These are phyloP conservation scores for Monascus purpureus DNA, from an alignment of 495 filamentous ascomycete species.

Conservation along the genomic window DNA sequence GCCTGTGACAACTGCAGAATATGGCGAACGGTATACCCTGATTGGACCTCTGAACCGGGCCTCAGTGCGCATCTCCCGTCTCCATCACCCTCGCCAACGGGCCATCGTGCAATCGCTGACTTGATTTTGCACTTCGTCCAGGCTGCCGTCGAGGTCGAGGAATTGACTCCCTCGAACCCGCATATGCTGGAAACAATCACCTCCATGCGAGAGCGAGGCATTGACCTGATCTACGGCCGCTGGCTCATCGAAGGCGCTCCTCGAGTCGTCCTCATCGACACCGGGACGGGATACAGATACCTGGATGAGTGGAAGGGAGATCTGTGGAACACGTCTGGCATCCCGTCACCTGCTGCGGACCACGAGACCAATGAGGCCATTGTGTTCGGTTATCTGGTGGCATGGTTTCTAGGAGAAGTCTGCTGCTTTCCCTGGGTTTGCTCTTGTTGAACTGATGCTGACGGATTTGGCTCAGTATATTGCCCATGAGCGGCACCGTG, in stretches of 20 bases:
- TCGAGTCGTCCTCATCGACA: conserved; percentile 86
- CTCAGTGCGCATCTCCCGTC: conserved; percentile 44
- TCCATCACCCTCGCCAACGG: neutral
- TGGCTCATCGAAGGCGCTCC: conserved; percentile 98
- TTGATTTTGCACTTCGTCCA: no score
- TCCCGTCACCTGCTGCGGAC: conserved; percentile 81
- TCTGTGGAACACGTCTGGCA: conserved; percentile 84
- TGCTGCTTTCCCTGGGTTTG: no score
- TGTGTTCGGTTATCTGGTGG: conserved; percentile 92
- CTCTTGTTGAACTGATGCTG: no score
- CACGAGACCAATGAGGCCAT: conserved; percentile 95
- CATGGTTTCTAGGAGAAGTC: conserved; percentile 97
- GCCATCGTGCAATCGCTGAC: neutral
- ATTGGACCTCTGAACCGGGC: conserved; percentile 87
- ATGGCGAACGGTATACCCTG: conserved; percentile 92
- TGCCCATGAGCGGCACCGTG: conserved; percentile 74
- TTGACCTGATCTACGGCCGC: conserved; percentile 81
- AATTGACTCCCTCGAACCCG: conserved; percentile 68
- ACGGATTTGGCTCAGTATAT: conserved; percentile 64
- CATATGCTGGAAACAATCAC: conserved; percentile 69
- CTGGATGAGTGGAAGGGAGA: conserved; percentile 96
- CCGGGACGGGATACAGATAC: conserved; percentile 77
- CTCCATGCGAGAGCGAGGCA: conserved; percentile 82
- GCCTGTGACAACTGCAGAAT: conserved; percentile 92
- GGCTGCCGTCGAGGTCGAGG: conserved; percentile 94